These are phyloP conservation scores for Testicularia cyperi DNA, from an alignment of 1,284 basidiomycete genomes.

Conservation along the genomic window DNA sequence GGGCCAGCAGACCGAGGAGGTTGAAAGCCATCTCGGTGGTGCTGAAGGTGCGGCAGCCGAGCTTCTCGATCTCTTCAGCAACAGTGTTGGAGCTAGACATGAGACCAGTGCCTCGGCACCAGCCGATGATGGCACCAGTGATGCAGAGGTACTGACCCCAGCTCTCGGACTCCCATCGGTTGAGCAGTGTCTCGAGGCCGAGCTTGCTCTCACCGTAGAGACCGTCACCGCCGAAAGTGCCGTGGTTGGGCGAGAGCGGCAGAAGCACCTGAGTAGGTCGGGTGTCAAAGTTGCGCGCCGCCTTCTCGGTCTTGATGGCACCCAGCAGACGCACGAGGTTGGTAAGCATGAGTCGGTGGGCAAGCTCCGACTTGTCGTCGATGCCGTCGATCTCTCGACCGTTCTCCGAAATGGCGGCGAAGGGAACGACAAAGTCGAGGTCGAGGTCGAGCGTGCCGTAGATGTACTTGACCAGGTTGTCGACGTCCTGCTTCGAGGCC, in stretches of 20 bases:
- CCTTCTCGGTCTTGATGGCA: slow-evolving; percentile 96
- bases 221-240: slow-evolving; percentile 95
- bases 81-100: slow-evolving; percentile 95
- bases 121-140: slow-evolving; percentile 96
- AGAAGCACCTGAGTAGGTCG: slow-evolving; percentile 97
- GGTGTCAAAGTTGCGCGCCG: slow-evolving; percentile 90
- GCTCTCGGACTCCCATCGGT: slow-evolving; percentile 87
- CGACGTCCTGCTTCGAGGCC: slow-evolving; percentile 94
- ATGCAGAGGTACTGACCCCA: slow-evolving; percentile 99
- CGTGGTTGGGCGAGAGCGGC: slow-evolving; percentile 95
- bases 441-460: slow-evolving; percentile 91
- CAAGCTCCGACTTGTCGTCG: slow-evolving; percentile 95
- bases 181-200: slow-evolving; percentile 94
- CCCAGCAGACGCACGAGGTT: slow-evolving; percentile 93
- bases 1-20: slow-evolving; percentile 94
- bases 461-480: slow-evolving; percentile 90
- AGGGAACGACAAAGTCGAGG: slow-evolving; percentile 95
- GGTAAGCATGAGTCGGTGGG: slow-evolving; percentile 78
- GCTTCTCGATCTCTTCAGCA: slow-evolving; percentile 87
- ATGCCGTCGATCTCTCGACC: slow-evolving; percentile 95
- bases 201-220: slow-evolving; percentile 99
- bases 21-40: slow-evolving; percentile 99
- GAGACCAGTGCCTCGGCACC: slow-evolving; percentile 79
- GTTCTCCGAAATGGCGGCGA: slow-evolving; percentile 97
- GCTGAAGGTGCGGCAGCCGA: slow-evolving; percentile 95